Conservation (phyloP, 768 basidiomycete species). For the Leccinum barrowsii region DNA sequence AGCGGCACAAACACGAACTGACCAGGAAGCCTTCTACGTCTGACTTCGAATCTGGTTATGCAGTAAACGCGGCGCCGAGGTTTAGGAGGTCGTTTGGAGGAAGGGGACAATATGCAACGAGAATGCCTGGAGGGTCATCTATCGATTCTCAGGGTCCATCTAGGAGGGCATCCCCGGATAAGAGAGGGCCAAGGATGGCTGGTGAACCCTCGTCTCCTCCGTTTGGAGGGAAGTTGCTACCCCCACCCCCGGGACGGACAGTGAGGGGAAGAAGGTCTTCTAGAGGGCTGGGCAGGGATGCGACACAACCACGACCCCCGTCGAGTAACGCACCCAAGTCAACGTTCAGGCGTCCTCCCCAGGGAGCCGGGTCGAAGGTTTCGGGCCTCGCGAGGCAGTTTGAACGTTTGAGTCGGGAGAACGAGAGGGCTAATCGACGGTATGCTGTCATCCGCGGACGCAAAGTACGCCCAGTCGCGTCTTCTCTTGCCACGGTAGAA, state of each 20-base stretch:
- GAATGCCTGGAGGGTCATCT: constrained; percentile 40
- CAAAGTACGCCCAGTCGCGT: constrained; percentile 86
- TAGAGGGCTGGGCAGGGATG: constrained; percentile 36
- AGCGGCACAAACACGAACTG: constrained; percentile 45
- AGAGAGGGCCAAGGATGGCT: constrained; percentile 39
- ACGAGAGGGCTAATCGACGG: constrained; percentile 68
- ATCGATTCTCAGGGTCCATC: constrained; percentile 61
- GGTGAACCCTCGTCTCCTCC: constrained; percentile 36
- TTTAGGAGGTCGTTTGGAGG: constrained; percentile 50
- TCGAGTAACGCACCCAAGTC: constrained; percentile 40
- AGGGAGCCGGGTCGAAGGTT: constrained; percentile 63
- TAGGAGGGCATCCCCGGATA: constrained; percentile 72
- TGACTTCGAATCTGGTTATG: constrained; percentile 90
- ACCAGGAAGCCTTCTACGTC: constrained; percentile 62
- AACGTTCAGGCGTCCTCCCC: constrained; percentile 51
- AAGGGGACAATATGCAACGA: constrained; percentile 45
- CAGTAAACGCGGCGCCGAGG: constrained; percentile 84
- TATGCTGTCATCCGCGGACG: constrained; percentile 86
- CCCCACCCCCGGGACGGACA: constrained; percentile 33
- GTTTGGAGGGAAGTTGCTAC: constrained; percentile 20
- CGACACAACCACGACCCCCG: constrained; percentile 40
- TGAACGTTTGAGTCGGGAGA: constrained; percentile 76
- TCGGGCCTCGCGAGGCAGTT: constrained; percentile 88
- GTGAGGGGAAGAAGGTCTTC: constrained; percentile 35
- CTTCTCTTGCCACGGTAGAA: constrained; percentile 83